Conservation (phyloP, 345 rosid genomes). For the Eucalyptus virginea region DNA sequence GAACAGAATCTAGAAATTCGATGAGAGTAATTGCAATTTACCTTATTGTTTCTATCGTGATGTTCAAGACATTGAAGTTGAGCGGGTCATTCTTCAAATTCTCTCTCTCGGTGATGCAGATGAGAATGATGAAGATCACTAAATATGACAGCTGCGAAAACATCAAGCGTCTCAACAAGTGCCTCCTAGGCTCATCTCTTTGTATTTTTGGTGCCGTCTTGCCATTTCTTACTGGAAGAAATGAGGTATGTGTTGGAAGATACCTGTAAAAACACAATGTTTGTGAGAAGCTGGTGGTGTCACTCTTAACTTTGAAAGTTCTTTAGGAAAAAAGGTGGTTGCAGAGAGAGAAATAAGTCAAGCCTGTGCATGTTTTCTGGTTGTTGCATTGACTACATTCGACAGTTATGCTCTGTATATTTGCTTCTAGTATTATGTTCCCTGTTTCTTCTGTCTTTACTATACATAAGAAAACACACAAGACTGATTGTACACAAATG, state of each 20-base stretch:
- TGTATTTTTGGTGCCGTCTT: not conserved
- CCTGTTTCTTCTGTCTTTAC: not conserved
- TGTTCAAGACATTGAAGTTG: conserved; percentile 46
- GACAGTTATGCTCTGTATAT: not conserved
- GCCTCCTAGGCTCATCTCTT: not conserved
- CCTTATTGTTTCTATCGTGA: conserved; percentile 59
- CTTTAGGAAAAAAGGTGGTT: not conserved
- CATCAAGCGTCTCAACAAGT: not conserved
- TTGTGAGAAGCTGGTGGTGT: not conserved
- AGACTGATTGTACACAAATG: not conserved
- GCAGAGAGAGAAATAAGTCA: not conserved
- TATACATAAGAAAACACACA: not conserved
- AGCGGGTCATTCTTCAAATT: conserved; percentile 40
- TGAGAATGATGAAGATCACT: conserved; percentile 23
- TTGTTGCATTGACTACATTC: not conserved
- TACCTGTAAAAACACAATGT: conserved; percentile 18
- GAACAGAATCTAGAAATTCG: not conserved
- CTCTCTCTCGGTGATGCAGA: conserved; percentile 40
- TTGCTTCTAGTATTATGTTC: not conserved
- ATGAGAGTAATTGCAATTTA: not conserved
- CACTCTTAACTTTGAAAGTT: not conserved
- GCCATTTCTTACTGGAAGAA: conserved; percentile 4
- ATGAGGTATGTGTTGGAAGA: conserved; percentile 48
- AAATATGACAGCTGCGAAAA: conserved; percentile 35
- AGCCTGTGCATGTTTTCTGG: not conserved